These are phyloP conservation scores for Toxicodendron radicans DNA, from an alignment of 345 rosid genomes.

Conservation along the genomic window DNA sequence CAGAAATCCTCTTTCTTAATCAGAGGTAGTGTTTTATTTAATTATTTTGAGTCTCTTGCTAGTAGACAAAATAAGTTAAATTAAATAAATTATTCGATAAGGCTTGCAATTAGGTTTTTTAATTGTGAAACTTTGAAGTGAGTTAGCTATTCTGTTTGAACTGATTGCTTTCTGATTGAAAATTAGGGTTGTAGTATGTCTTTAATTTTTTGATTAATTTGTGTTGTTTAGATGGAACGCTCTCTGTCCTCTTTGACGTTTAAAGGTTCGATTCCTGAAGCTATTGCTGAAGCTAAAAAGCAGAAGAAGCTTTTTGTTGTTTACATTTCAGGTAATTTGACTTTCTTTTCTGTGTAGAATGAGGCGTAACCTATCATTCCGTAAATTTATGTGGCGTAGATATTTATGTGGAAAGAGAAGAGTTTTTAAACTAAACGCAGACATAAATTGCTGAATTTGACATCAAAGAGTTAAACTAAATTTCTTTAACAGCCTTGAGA, in stretches of 20 bases:
- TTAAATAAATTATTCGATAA: too few relatives aligned
- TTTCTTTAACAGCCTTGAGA: too few relatives aligned
- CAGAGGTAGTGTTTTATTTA: background rate
- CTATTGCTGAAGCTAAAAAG: constrained; percentile 61
- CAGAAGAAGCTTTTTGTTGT: constrained; percentile 88
- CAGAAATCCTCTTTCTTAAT: background rate
- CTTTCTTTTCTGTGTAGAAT: background rate
- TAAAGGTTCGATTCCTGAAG: constrained; percentile 74
- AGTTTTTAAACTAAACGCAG: too few relatives aligned
- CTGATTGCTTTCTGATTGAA: background rate
- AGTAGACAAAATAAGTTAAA: too few relatives aligned
- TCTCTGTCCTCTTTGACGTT: constrained; percentile 50
- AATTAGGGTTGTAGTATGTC: background rate
- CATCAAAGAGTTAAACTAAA: too few relatives aligned
- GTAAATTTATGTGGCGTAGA: background rate
- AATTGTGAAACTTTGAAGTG: too few relatives aligned
- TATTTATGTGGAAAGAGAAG: background rate
- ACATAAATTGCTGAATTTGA: too few relatives aligned
- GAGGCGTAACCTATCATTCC: too few relatives aligned
- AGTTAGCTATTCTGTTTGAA: background rate
- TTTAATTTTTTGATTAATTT: background rate
- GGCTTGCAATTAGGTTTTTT: background rate
- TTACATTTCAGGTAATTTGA: constrained; percentile 63
- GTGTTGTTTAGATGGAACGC: constrained; percentile 54
- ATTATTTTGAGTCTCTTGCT: background rate